These are phyloP conservation scores for Tylopilus balloui DNA, from an alignment of 768 basidiomycete species.

Conservation along the genomic window DNA sequence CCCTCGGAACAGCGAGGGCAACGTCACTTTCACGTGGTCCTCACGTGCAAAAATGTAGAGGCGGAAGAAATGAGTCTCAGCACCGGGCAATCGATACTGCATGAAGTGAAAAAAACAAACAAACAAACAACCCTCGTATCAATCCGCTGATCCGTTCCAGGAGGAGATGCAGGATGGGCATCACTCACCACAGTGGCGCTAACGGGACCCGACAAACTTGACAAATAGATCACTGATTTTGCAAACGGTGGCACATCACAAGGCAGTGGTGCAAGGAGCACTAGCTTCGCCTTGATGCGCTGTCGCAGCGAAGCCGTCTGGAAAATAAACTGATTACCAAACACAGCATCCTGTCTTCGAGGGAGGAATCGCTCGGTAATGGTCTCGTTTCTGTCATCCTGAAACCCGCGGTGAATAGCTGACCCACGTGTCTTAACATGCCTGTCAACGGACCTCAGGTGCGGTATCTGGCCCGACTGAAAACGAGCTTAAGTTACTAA, in stretches of 20 bases:
- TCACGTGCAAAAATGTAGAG: conserved; percentile 28
- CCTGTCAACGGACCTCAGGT: conserved; percentile 18
- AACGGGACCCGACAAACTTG: conserved; percentile 26
- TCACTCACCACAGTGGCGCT: conserved; percentile 25
- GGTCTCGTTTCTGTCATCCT: conserved; percentile 19
- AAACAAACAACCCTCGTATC: conserved; percentile 8
- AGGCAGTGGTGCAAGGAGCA: conserved; percentile 26
- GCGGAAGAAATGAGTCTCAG: conserved; percentile 29
- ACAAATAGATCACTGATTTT: conserved; percentile 32
- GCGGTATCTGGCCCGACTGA: conserved; percentile 6
- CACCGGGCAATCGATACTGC: conserved; percentile 25
- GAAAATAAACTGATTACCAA: conserved; percentile 30
- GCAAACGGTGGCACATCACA: conserved; percentile 28
- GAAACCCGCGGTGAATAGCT: conserved; percentile 2
- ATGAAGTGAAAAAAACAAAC: not conserved
- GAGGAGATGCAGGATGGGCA: not conserved
- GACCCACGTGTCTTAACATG: conserved; percentile 2
- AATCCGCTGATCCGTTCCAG: not conserved
- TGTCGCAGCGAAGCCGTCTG: conserved; percentile 20
- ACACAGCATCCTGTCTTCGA: conserved; percentile 27
- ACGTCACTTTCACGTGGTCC: conserved; percentile 26
- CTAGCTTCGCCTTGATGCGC: conserved; percentile 26
- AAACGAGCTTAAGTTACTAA: conserved; percentile 23
- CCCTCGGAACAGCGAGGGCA: conserved; percentile 27
- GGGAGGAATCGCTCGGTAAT: conserved; percentile 29